These are phyloP conservation scores for Pseudomassariella vexata DNA, from an alignment of 2,329 filamentous ascomycete species.

Conservation along the genomic window DNA sequence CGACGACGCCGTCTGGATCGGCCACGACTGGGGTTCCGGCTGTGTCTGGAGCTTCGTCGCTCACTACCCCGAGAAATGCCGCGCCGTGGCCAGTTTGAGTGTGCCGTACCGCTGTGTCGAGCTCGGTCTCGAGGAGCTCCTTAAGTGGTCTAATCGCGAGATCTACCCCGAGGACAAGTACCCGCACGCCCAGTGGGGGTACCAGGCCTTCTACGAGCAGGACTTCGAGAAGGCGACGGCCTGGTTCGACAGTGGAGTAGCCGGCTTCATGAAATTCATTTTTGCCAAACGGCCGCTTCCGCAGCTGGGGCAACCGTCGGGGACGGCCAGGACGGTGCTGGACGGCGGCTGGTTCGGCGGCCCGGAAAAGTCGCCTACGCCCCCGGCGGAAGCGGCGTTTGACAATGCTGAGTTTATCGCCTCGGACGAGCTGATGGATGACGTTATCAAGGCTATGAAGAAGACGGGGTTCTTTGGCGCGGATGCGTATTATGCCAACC, in stretches of 20 bases:
- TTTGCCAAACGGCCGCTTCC: slow-evolving; percentile 4
- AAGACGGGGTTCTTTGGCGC: slow-evolving; percentile 28
- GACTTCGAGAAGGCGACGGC: slow-evolving; percentile 15
- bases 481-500: slow-evolving; percentile 31
- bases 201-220: slow-evolving; percentile 20
- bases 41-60: slow-evolving; percentile 20
- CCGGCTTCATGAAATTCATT: slow-evolving; percentile 9
- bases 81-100: slow-evolving; percentile 19
- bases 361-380: slow-evolving; percentile 31
- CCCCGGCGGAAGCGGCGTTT: not conserved
- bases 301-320: slow-evolving; percentile 17
- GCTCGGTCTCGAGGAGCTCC: slow-evolving; percentile 28
- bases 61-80: slow-evolving; percentile 19
- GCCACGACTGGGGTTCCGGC: slow-evolving; percentile 35
- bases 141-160: slow-evolving; percentile 32
- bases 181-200: slow-evolving; percentile 26
- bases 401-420: not conserved
- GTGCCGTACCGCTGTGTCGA: slow-evolving; percentile 37
- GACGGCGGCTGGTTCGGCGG: slow-evolving; percentile 12
- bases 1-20: slow-evolving; percentile 38
- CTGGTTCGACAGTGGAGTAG: slow-evolving; percentile 13
- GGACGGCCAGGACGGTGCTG: slow-evolving; percentile 11
- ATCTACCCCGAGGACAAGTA: slow-evolving; percentile 38
- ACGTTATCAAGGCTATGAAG: no score
- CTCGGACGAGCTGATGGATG: no score